phyloP scores from a whole-genome alignment of 2,329 filamentous ascomycete genomes.

The Teratosphaeria epicoccoides region DNA sequence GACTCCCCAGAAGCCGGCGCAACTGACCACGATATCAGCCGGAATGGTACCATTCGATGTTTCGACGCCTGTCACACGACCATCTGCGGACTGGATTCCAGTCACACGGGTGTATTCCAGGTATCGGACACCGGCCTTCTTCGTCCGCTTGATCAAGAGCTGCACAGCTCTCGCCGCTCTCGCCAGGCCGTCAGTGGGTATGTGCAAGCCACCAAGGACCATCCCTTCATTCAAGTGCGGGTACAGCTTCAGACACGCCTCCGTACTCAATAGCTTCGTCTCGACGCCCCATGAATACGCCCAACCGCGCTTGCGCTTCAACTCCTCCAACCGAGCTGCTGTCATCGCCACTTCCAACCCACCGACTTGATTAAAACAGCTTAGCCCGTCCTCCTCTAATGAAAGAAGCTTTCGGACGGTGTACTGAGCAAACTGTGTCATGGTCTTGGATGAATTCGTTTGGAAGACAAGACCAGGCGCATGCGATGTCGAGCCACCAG shows the following conservation, averaged over 20 bases:
- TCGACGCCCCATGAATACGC: slow-evolving; percentile 52
- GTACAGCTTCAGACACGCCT: slow-evolving; percentile 45
- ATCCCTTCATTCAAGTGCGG: slow-evolving; percentile 44
- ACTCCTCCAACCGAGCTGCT: slow-evolving; percentile 46
- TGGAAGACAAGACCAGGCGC: slow-evolving; percentile 56
- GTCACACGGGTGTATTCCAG: slow-evolving; percentile 47
- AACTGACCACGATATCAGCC: slow-evolving; percentile 52
- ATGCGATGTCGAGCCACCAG: slow-evolving; percentile 55
- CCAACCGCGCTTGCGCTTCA: slow-evolving; percentile 53
- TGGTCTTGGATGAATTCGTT: slow-evolving; percentile 47
- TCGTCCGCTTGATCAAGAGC: slow-evolving; percentile 48
- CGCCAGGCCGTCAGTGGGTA: slow-evolving; percentile 51
- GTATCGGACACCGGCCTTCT: slow-evolving; percentile 48
- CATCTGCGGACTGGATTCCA: slow-evolving; percentile 41
- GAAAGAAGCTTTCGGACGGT: slow-evolving; percentile 51
- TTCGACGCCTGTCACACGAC: slow-evolving; percentile 46
- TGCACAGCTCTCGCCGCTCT: slow-evolving; percentile 52
- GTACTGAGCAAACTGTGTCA: slow-evolving; percentile 51
- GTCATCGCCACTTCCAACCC: slow-evolving; percentile 54
- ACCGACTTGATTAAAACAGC: slow-evolving; percentile 53
- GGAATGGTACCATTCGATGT: slow-evolving; percentile 41
- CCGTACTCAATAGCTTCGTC: slow-evolving; percentile 39
- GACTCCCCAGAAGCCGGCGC: slow-evolving; percentile 56
- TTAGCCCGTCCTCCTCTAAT: slow-evolving; percentile 38
- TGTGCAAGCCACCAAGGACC: slow-evolving; percentile 49